Base-by-base conservation (phyloP, 495 filamentous ascomycete genomes). In the Neurospora sp. region DNA sequence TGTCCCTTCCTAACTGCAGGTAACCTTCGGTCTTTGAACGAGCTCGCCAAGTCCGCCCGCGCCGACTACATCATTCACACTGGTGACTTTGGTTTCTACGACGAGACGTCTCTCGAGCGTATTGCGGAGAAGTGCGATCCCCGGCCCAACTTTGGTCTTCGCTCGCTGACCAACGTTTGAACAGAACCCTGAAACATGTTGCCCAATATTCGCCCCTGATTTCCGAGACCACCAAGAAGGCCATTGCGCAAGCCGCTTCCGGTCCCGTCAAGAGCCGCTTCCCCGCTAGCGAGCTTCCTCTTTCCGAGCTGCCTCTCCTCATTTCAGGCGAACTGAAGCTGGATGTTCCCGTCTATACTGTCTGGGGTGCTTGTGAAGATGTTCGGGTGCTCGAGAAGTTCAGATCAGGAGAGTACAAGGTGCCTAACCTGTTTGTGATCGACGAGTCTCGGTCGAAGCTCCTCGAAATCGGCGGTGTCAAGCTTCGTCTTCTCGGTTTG, bases 301-400 rank as follows among this genome's bases (percentile, higher is more conserved):
- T 99, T 53, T 99, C 96, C 53, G 94, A 99, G 81, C 89, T 99
- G 37, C 88, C 94, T n/a, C 86, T 91, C 76, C 95, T 99, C 79
- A 90, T 99, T 72, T 91, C 90, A 80, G 94, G 93, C 82, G 90
- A 89, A 71, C 87, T 94, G 74, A 97, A 92, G 73, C 88, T 99
- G 48, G 93, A 98, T 68, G 91, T 99, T 68, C 96, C 96, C 1
- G 96, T 99, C 39, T 99, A 97, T 84, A 98, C 96, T 27, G 96
- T 99, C 16, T 99, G 96, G 96, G 96, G 96, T 75, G 96, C 96
- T 20, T 99, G 96, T 79, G 96, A 99, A 82, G 96, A 99, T 86
- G 96, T 99, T 27, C 90, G 95, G 37, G 96, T 99, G 40, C 83
- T 99, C 76, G 96, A 99, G 83, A 98, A 97, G 86, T 97, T 99